Conservation (phyloP, 768 basidiomycete genomes). For the Lactarius tabidus region DNA sequence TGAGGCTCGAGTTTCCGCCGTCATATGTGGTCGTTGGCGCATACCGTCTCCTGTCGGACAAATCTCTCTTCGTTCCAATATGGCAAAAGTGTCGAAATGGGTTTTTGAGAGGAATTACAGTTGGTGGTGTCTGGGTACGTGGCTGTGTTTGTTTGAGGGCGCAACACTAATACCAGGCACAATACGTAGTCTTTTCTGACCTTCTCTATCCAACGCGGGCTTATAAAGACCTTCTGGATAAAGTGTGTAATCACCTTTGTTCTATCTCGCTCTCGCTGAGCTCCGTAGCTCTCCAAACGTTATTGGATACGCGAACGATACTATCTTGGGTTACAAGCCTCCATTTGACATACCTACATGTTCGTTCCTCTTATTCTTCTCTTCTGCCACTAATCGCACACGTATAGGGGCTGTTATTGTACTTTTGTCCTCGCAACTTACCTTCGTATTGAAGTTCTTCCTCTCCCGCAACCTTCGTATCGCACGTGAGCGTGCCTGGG, state of each 20-base stretch:
- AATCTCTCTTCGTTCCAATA: constrained; percentile 61
- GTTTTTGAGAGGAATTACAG: constrained; percentile 58
- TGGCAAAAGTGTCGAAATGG: constrained; percentile 88
- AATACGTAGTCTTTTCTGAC: constrained; percentile 55
- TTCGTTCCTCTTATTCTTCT: constrained; percentile 31
- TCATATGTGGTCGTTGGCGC: constrained; percentile 82
- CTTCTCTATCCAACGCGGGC: constrained; percentile 65
- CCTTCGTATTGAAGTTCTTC: constrained; percentile 75
- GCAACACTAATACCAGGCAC: not conserved
- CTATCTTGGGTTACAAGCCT: constrained; percentile 58
- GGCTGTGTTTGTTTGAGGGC: not conserved
- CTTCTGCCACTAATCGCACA: constrained; percentile 5
- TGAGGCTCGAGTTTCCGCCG: constrained; percentile 71
- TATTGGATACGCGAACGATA: constrained; percentile 57
- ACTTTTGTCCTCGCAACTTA: constrained; percentile 70
- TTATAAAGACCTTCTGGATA: constrained; percentile 59
- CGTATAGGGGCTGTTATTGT: constrained; percentile 68
- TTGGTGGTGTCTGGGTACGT: constrained; percentile 69
- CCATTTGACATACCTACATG: constrained; percentile 73
- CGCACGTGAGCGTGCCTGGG: constrained; percentile 73
- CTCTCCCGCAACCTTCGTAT: constrained; percentile 78
- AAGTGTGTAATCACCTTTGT: constrained; percentile 42
- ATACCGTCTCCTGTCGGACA: constrained; percentile 77
- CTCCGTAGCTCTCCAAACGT: constrained; percentile 54
- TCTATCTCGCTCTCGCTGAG: not conserved